These are phyloP conservation scores for Tetradesmus lagerheimii DNA, from an alignment of 139 green algal species.

Conservation along the genomic window DNA sequence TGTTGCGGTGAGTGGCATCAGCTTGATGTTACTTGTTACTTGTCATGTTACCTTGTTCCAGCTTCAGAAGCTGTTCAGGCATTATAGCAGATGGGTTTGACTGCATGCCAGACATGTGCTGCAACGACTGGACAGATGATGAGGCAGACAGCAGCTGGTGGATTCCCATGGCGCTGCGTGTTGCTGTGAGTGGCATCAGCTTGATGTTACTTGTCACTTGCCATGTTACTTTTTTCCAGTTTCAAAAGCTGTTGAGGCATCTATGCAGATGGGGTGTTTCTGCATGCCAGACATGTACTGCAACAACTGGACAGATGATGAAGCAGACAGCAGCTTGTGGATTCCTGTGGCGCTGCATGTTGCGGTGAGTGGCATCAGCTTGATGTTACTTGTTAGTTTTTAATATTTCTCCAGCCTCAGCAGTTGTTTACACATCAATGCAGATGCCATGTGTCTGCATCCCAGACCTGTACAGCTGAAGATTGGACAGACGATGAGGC, in stretches of 20 bases:
- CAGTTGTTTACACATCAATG: too few species aligned
- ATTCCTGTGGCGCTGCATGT: conserved; percentile 22
- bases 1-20: background rate
- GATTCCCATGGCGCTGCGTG: background rate
- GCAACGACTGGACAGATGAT: conserved; percentile 36
- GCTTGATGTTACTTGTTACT: background rate
- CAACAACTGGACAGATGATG: conserved; percentile 23
- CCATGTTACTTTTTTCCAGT: too few species aligned
- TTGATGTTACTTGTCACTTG: too few species aligned
- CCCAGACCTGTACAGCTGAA: conserved; percentile 42
- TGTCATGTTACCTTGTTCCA: too few species aligned
- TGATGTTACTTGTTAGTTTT: too few species aligned
- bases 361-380: background rate
- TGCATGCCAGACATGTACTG: background rate
- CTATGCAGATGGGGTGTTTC: background rate
- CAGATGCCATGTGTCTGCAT: too few species aligned
- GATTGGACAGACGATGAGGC: conserved; percentile 17
- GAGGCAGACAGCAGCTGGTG: background rate
- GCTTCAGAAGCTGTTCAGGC: too few species aligned
- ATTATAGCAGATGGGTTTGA: too few species aligned
- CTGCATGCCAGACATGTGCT: conserved; percentile 43
- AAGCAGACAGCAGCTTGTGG: conserved; percentile 43
- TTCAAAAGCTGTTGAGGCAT: background rate
- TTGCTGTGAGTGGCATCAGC: background rate
- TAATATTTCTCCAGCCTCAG: too few species aligned